Evolutionary conservation across 2,329 filamentous ascomycete species (phyloP).

Genomic region (Colletotrichum kahawae): DNA sequence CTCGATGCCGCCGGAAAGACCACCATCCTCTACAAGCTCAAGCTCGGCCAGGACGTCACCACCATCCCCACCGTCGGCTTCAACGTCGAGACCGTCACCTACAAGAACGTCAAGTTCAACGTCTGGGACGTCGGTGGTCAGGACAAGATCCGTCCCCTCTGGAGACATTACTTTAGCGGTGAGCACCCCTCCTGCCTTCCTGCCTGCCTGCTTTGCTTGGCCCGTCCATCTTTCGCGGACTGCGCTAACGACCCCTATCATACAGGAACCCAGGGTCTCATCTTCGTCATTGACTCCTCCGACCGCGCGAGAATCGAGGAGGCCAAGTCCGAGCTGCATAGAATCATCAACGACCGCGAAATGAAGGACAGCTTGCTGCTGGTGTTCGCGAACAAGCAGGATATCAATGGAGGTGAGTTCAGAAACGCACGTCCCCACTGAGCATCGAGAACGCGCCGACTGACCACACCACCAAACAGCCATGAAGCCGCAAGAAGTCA

Average conservation of each 20-base stretch:
- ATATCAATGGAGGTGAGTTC: constrained; percentile 75
- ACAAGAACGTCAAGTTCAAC: constrained; percentile 99
- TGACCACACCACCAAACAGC: constrained; percentile 49
- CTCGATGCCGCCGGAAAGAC: constrained; percentile 99
- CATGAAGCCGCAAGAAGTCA: constrained; percentile 81
- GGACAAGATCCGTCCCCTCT: constrained; percentile 97
- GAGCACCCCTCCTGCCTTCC: constrained; percentile 30
- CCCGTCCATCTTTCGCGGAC: background rate
- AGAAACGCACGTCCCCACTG: background rate
- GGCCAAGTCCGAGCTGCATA: constrained; percentile 90
- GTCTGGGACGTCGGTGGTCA: constrained; percentile 99
- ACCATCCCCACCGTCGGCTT: constrained; percentile 98
- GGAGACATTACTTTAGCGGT: constrained; percentile 96
- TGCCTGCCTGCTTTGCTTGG: background rate
- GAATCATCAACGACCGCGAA: constrained; percentile 97
- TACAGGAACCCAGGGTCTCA: constrained; percentile 90
- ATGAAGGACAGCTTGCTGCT: constrained; percentile 94
- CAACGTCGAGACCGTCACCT: constrained; percentile 98
- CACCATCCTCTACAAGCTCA: constrained; percentile 98
- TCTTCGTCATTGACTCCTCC: constrained; percentile 97
- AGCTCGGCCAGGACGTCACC: constrained; percentile 96
- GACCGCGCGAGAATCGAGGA: constrained; percentile 92
- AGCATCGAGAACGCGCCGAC: background rate
- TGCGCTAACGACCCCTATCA: background rate
- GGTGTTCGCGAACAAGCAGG: constrained; percentile 99